Evolutionary conservation across 148 eudicot genomes (phyloP).

Genomic region (Polygonum maritimum): DNA sequence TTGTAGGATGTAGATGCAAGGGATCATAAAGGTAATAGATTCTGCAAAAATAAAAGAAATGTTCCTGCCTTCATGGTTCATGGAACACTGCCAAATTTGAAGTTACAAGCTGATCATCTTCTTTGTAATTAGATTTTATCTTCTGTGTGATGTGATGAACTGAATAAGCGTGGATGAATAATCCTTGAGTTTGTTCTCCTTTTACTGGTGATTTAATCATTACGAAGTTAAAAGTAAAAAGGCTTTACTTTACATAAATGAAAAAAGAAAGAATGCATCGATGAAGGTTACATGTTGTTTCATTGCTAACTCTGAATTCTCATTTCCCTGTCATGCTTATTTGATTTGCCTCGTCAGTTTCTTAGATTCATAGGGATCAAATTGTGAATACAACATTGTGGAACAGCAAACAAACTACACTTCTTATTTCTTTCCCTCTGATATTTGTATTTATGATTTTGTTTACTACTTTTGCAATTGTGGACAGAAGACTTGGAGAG

Average conservation of each 20-base stretch:
- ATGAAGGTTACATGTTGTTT: neutral
- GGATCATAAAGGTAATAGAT: neutral
- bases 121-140: too few species aligned
- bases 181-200: neutral
- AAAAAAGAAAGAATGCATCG: neutral
- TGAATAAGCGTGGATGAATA: neutral
- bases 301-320: neutral
- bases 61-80: neutral
- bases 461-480: neutral
- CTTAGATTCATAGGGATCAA: neutral
- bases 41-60: neutral
- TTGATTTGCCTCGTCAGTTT: neutral
- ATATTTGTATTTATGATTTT: neutral
- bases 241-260: neutral
- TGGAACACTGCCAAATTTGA: neutral
- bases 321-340: neutral
- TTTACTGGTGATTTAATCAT: neutral
- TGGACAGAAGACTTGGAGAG: conserved; percentile 63
- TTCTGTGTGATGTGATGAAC: too few species aligned
- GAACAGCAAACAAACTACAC: neutral
- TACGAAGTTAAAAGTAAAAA: neutral
- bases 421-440: neutral
- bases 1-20: neutral
- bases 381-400: neutral
- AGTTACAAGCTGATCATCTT: neutral